Conservation (phyloP, 108 stramenopile genomes). For the Stephanodiscus triporus region DNA sequence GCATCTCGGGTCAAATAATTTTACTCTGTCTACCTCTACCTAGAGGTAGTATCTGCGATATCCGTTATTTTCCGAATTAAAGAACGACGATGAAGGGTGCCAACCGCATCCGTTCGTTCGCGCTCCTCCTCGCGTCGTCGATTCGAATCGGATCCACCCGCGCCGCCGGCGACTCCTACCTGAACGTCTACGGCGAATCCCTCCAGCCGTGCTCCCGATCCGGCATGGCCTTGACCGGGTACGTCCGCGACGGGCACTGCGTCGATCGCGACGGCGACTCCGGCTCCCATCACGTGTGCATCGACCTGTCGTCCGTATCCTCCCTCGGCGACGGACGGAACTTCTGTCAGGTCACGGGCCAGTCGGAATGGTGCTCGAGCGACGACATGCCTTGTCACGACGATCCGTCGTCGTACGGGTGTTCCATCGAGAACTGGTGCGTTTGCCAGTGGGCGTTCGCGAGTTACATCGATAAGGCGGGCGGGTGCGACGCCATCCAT, state of each 20-base stretch:
- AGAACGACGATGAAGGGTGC: not conserved
- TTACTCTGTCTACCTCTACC: no score
- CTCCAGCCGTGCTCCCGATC: slow-evolving; percentile 50
- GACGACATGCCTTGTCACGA: slow-evolving; percentile 55
- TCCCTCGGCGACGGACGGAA: slow-evolving; percentile 28
- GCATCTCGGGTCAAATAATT: no score
- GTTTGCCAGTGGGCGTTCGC: slow-evolving; percentile 81
- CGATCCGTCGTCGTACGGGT: slow-evolving; percentile 12
- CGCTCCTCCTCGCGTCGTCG: not conserved
- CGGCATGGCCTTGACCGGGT: slow-evolving; percentile 63
- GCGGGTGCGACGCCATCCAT: slow-evolving; percentile 71
- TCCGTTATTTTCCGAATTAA: no score
- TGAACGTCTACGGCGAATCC: slow-evolving; percentile 51
- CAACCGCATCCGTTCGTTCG: not conserved
- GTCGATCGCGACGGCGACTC: slow-evolving; percentile 49
- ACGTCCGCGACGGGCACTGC: slow-evolving; percentile 56
- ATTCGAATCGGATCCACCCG: not conserved
- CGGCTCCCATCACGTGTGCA: slow-evolving; percentile 68
- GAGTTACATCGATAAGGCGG: slow-evolving; percentile 58
- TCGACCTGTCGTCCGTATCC: slow-evolving; percentile 43
- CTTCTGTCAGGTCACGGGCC: slow-evolving; percentile 68
- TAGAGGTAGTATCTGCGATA: no score
- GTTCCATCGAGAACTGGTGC: slow-evolving; percentile 58
- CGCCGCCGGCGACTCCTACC: not conserved
- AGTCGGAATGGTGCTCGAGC: slow-evolving; percentile 58